Evolutionary conservation across 495 filamentous ascomycete genomes (phyloP).

Genomic region (Aspergillus kassunensis): DNA sequence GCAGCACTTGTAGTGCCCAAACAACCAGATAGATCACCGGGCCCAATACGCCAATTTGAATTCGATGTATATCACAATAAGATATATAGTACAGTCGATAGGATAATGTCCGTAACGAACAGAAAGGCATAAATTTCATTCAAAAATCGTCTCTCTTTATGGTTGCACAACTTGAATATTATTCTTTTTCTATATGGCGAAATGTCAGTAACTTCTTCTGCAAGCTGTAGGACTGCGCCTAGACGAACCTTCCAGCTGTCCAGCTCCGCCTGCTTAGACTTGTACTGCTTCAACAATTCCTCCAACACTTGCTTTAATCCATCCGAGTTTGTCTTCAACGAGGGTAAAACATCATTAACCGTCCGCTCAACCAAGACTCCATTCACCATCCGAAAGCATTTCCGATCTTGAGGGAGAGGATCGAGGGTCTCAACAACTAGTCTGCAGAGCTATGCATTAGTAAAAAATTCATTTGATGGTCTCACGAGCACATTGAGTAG

Average conservation of each 20-base stretch:
- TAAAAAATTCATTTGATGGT: slow-evolving; percentile 13
- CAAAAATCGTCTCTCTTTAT: slow-evolving; percentile 10
- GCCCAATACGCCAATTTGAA: slow-evolving; percentile 13
- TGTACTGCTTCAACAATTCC: slow-evolving; percentile 95
- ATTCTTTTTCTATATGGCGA: slow-evolving; percentile 80
- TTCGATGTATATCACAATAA: neutral
- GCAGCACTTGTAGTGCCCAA: neutral
- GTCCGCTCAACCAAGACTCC: slow-evolving; percentile 93
- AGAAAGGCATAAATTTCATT: slow-evolving; percentile 2
- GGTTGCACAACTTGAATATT: slow-evolving; percentile 94
- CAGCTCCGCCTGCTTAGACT: slow-evolving; percentile 87
- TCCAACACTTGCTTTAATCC: slow-evolving; percentile 95
- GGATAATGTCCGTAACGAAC: neutral
- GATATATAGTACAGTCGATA: slow-evolving; percentile 8
- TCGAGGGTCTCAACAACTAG: slow-evolving; percentile 92
- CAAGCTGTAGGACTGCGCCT: slow-evolving; percentile 2
- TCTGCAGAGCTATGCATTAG: slow-evolving; percentile 39
- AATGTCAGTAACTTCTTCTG: slow-evolving; percentile 19
- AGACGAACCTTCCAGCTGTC: slow-evolving; percentile 92
- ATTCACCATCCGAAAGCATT: slow-evolving; percentile 99
- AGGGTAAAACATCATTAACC: slow-evolving; percentile 84
- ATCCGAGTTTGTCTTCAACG: slow-evolving; percentile 89
- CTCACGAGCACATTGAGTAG: neutral
- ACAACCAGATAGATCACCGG: neutral
- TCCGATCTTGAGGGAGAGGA: slow-evolving; percentile 78